Evolutionary conservation across 2,329 filamentous ascomycete species (phyloP), one percentile per base, ranked within the genome.

Genomic region (Aspergillus quadricinctus): DNA sequence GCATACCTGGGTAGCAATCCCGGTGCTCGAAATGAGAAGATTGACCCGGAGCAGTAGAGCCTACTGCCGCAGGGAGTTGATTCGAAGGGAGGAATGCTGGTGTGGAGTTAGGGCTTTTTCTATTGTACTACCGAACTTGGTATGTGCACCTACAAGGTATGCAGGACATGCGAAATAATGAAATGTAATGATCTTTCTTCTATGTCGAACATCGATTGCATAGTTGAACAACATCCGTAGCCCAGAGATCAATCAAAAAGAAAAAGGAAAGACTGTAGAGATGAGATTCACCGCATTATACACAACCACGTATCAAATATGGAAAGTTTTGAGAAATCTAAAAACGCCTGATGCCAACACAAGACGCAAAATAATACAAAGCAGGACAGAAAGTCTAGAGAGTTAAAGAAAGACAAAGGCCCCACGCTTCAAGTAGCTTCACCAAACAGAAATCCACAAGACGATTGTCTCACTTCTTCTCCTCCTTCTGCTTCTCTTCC

Each of bases 1-100:
- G 54, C 41, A n/a, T 65, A 59, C 37, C n/a, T 65, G 40, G 64
- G 64, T 7, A 27, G 6, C 57, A 59, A 27, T 21, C 7, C 21
- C n/a, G 35, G 49, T 48, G 40, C 48, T 28, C 31, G 41, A 6
- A 40, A 50, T 17, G 53, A 57, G 50, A 57, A 58, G 45, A 48
- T 29, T 21, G 50, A 52, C 52, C 25, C 31, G 19, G 50, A 57
- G 40, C 21, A 45, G 28, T 58, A 35, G 43, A 4, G n/a, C 17
- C 41, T 45, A 23, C 7, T 45, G 19, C 1, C 41, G 8, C 11
- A 11, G 3, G 14, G 10, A 23, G 41, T 23, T 45, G 21, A 43
- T 23, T 23, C 35, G n/a, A 45, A 23, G 7, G 19, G 41, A 23
- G 9, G 40, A 23, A 25, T 27, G 43, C 43, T 17, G 23, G 21